Base-by-base conservation (phyloP, 1,284 basidiomycete genomes). In the Rhodotorula sp. region DNA sequence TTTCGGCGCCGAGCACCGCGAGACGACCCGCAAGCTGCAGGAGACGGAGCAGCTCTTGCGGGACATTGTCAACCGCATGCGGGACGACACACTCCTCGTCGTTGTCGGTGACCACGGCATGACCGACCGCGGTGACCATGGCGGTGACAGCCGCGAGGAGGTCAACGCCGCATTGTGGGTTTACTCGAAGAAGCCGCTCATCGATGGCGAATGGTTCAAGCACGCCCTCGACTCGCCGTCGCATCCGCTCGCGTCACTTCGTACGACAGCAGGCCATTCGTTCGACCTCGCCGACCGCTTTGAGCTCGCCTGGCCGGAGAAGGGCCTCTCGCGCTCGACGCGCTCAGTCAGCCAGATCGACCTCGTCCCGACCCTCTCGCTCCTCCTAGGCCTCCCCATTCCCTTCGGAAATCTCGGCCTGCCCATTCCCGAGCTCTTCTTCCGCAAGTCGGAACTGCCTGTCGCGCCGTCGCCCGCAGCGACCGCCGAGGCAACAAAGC, bases 71-170 rank as follows among this genome's bases (percentile, higher is more conserved):
- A 81, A 82, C 4, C 71, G 82, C 64, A 61, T 87, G 64, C 89
- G 92, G 73, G 87, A 94, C 12, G 89, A 95, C 65, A 97, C 95
- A 0, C 84, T 99, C 0, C 85, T 99, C 3, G 87, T 99, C 58
- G 86, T 99, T 3, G 85, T 99, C 15, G 97, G 97, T 2, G 96
- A 99, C 80, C 97, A 99, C 80, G 96, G 97, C 0, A 99, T 99
- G 97, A 95, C 98, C 80, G 85, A 87, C 59, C 87, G 90, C 46
- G 97, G 97, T 15, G 96, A 99, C 78, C 96, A 99, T 78, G 96
- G 96, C 0, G 96, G 97, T 2, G 97, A 98, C 79, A 89, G 90
- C 0, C 85, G 86, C 25, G 86, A 91, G 36, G 97, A 99, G 79
- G 91, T 93, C 0, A 90, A 91, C 10, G 86, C 93, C 2, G 94